These are phyloP conservation scores for Fagopyrum esculentum DNA, from an alignment of 148 eudicot genomes.

Conservation along the genomic window DNA sequence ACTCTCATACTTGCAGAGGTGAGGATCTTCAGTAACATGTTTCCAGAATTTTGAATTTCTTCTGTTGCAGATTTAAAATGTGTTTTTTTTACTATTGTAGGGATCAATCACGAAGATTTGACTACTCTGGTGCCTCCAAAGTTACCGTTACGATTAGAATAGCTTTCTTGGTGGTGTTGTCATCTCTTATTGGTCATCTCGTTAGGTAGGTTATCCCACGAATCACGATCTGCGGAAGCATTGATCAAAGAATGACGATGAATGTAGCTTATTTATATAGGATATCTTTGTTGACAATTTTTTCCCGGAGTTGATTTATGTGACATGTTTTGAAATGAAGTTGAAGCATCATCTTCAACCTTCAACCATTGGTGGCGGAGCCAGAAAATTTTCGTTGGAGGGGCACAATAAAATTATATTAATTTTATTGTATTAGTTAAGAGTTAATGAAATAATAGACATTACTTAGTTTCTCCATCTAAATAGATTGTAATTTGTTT, in stretches of 20 bases:
- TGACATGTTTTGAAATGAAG: background rate
- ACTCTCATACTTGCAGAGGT: conserved; percentile 73
- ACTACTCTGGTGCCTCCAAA: conserved; percentile 47
- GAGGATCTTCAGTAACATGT: conserved; percentile 17
- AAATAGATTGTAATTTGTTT: too few species aligned
- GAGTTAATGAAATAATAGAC: too few species aligned
- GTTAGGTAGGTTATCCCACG: conserved; percentile 17
- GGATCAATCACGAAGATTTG: conserved; percentile 71
- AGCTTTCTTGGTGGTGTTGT: conserved; percentile 21
- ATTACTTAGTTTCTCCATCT: too few species aligned
- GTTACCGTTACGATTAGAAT: conserved; percentile 18
- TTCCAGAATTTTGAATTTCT: background rate
- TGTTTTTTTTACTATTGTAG: conserved; percentile 26
- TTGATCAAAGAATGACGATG: background rate
- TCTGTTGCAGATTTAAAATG: background rate
- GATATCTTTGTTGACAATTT: background rate
- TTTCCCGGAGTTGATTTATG: background rate
- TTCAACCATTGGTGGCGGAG: too few species aligned
- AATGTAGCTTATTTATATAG: background rate
- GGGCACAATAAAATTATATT: too few species aligned
- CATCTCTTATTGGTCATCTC: conserved; percentile 20
- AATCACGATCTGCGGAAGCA: conserved; percentile 4
- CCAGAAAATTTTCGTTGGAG: too few species aligned
- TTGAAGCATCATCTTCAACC: too few species aligned
- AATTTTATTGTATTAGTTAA: too few species aligned